These are phyloP conservation scores for Glonium stellatum DNA, from an alignment of 495 filamentous ascomycete species.

Conservation along the genomic window DNA sequence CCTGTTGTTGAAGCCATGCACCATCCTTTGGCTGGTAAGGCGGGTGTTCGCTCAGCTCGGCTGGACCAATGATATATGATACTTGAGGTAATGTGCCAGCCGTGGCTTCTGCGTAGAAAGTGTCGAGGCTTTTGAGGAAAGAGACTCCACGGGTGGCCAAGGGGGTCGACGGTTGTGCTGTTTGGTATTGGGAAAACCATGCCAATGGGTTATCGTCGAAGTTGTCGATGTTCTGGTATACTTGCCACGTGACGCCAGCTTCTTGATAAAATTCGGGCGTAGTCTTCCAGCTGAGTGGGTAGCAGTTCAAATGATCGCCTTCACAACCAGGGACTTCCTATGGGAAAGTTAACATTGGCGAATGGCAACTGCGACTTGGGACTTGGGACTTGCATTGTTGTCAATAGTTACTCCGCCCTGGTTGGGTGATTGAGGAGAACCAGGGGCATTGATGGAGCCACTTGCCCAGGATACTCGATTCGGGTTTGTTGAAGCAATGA, in stretches of 20 bases:
- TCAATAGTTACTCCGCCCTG: conserved; percentile 50
- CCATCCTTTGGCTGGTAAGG: conserved; percentile 49
- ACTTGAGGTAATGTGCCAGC: conserved; percentile 48
- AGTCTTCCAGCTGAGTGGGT: conserved; percentile 51
- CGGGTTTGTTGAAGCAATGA: conserved; percentile 49
- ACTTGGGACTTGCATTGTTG: conserved; percentile 36
- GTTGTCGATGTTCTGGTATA: conserved; percentile 49
- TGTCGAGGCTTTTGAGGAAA: conserved; percentile 39
- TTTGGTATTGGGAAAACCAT: conserved; percentile 51
- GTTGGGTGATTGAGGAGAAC: conserved; percentile 39
- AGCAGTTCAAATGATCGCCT: conserved; percentile 42
- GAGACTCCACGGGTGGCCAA: conserved; percentile 43
- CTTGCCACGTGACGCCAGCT: conserved; percentile 48
- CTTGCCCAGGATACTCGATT: conserved; percentile 51
- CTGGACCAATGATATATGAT: conserved; percentile 48
- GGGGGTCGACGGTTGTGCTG: conserved; percentile 31
- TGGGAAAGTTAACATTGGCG: not conserved
- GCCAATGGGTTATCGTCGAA: conserved; percentile 51
- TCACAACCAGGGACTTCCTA: conserved; percentile 47
- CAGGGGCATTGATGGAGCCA: conserved; percentile 48
- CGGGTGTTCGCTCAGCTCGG: conserved; percentile 49
- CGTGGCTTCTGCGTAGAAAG: conserved; percentile 46
- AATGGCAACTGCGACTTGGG: not conserved
- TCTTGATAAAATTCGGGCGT: conserved; percentile 47
- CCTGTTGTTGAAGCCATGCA: conserved; percentile 50